Evolutionary conservation across 495 filamentous ascomycete genomes (phyloP).

Genomic region (Penicillium ucsense): DNA sequence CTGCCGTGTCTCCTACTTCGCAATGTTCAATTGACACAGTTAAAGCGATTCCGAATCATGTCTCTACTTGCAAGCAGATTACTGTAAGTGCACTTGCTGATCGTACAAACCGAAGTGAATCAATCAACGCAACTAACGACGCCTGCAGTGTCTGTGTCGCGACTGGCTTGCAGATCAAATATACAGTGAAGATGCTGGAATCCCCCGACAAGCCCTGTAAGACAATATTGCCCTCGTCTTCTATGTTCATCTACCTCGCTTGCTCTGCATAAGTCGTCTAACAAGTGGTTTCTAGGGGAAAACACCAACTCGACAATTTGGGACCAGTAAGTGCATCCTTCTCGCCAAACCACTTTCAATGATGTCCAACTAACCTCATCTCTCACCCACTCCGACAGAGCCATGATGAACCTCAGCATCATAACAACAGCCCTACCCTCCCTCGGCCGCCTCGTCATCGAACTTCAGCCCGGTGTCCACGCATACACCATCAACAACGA

Average conservation of each 20-base stretch:
- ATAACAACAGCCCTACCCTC: slow-evolving; percentile 21
- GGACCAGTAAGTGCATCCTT: slow-evolving; percentile 14
- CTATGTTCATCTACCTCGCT: background rate
- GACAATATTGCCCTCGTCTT: background rate
- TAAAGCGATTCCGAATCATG: slow-evolving; percentile 13
- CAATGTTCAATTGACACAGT: slow-evolving; percentile 11
- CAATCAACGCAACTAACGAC: too few species aligned
- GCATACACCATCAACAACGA: slow-evolving; percentile 20
- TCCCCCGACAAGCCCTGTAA: slow-evolving; percentile 12
- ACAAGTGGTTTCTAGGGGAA: slow-evolving; percentile 4
- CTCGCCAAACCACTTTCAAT: background rate
- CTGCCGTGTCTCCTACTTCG: slow-evolving; percentile 16
- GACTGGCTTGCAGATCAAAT: slow-evolving; percentile 12
- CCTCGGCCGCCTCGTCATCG: slow-evolving; percentile 20
- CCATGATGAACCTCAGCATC: slow-evolving; percentile 21
- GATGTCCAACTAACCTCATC: background rate
- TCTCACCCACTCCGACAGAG: background rate
- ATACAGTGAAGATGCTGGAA: slow-evolving; percentile 2
- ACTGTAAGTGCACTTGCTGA: slow-evolving; percentile 7
- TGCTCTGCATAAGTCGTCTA: background rate
- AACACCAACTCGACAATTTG: slow-evolving; percentile 14
- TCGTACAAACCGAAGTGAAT: too few species aligned
- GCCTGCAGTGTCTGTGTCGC: slow-evolving; percentile 9
- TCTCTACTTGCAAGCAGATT: slow-evolving; percentile 14
- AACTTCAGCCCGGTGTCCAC: slow-evolving; percentile 16